phyloP scores from a whole-genome alignment of 164 flowering plant species.

The Tinospora cordifolia region DNA sequence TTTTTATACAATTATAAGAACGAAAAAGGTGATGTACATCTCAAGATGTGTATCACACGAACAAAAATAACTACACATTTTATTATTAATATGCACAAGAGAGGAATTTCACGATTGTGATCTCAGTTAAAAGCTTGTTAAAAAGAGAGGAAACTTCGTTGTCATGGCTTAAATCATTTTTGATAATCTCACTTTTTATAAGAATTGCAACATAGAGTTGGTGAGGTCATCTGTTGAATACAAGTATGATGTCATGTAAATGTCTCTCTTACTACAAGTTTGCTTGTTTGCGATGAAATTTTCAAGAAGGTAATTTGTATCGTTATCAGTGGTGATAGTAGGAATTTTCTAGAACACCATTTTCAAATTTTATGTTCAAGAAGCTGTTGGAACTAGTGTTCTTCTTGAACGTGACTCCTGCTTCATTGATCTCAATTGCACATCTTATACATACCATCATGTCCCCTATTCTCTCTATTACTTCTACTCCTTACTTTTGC shows the following conservation, averaged over 20 bases:
- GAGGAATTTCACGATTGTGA: neutral
- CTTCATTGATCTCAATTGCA: conserved; percentile 7
- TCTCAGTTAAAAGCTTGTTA: conserved; percentile 5
- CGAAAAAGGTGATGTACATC: too few species aligned
- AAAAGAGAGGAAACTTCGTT: conserved; percentile 6
- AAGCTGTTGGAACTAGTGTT: neutral
- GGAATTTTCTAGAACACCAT: conserved; percentile 5
- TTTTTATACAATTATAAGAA: too few species aligned
- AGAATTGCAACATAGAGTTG: conserved; percentile 2
- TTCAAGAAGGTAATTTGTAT: neutral
- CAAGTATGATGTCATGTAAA: conserved; percentile 2
- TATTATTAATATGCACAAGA: too few species aligned
- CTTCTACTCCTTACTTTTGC: conserved; percentile 18
- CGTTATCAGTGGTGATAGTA: conserved; percentile 2
- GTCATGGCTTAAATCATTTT: conserved; percentile 6
- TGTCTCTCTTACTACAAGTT: neutral
- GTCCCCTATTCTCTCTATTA: too few species aligned
- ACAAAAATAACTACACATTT: too few species aligned
- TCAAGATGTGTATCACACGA: too few species aligned
- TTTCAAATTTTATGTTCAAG: conserved; percentile 1
- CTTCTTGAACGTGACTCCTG: conserved; percentile 5
- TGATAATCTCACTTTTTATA: neutral
- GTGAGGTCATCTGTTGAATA: conserved; percentile 1
- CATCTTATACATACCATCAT: too few species aligned
- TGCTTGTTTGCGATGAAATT: conserved; percentile 8